phyloP scores from a whole-genome alignment of 371 early-diverging fungal genomes.

The Choanephora cucurbitarum region DNA sequence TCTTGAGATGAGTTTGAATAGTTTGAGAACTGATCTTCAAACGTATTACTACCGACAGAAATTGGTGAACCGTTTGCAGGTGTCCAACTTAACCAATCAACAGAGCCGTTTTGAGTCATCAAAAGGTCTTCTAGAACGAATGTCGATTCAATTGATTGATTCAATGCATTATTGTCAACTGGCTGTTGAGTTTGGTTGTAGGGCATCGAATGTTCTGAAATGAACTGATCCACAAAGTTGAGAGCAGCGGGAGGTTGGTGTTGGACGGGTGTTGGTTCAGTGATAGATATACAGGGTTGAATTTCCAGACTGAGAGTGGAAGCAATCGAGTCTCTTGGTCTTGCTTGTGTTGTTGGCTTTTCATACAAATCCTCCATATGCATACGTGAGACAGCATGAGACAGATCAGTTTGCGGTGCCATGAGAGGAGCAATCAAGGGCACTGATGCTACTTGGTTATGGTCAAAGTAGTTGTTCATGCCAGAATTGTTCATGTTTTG shows the following conservation, averaged over 20 bases:
- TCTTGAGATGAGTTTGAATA: constrained; percentile 10
- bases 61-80: constrained; percentile 19
- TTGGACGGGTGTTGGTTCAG: constrained; percentile 27
- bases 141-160: constrained; percentile 5
- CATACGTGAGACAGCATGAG: no score
- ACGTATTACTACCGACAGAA: constrained; percentile 1
- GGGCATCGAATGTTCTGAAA: no score
- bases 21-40: constrained; percentile 9
- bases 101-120: constrained; percentile 3
- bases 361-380: no score
- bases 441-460: no score
- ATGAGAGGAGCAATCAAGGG: no score
- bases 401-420: no score
- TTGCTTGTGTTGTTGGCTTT: no score
- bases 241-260: constrained; percentile 3
- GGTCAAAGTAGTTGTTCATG: no score
- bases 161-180: constrained; percentile 1
- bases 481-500: no score
- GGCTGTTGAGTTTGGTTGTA: no score
- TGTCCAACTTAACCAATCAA: constrained; percentile 28
- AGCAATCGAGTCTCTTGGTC: constrained; percentile 3
- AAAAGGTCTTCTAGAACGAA: constrained; percentile 11
- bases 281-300: constrained; percentile 31
- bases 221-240: no score
- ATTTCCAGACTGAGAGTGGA: constrained; percentile 27